Percentiles rank a stretch among this genome's conserved stretches.
Evolutionary conservation across 1,284 basidiomycete genomes (phyloP).

Genomic region (Coriolopsis trogii): DNA sequence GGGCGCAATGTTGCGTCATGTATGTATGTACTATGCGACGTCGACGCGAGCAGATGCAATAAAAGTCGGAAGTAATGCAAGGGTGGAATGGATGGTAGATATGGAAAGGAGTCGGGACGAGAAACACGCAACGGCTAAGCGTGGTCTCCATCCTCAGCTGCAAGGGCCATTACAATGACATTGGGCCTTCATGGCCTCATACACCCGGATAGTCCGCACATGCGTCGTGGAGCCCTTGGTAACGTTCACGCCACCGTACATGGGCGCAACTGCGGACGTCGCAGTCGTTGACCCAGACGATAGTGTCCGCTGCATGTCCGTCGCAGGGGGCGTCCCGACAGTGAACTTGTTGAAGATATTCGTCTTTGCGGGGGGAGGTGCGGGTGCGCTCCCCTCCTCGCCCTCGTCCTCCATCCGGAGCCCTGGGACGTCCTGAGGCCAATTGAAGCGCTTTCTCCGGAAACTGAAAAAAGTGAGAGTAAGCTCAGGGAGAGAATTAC

Average conservation of each 20-base stretch:
- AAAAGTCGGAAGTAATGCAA: too few species aligned
- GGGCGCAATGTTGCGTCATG: too few species aligned
- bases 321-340: conserved; percentile 1
- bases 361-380: conserved; percentile 7
- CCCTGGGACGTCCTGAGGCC: conserved; percentile 29
- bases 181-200: conserved; percentile 41
- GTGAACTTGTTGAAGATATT: conserved; percentile 18
- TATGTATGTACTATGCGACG: too few species aligned
- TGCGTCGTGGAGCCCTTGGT: conserved; percentile 34
- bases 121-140: background rate
- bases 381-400: background rate
- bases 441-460: conserved; percentile 59
- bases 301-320: conserved; percentile 5
- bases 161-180: conserved; percentile 4
- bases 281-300: background rate
- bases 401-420: conserved; percentile 22
- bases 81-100: too few species aligned
- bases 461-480: conserved; percentile 43
- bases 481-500: too few species aligned
- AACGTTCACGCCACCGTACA: conserved; percentile 12
- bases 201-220: conserved; percentile 61
- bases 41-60: too few species aligned
- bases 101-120: background rate
- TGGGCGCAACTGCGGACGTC: conserved; percentile 2
- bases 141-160: too few species aligned